Base-by-base conservation (phyloP, 768 basidiomycete genomes). In the Phylloporus sp. region DNA sequence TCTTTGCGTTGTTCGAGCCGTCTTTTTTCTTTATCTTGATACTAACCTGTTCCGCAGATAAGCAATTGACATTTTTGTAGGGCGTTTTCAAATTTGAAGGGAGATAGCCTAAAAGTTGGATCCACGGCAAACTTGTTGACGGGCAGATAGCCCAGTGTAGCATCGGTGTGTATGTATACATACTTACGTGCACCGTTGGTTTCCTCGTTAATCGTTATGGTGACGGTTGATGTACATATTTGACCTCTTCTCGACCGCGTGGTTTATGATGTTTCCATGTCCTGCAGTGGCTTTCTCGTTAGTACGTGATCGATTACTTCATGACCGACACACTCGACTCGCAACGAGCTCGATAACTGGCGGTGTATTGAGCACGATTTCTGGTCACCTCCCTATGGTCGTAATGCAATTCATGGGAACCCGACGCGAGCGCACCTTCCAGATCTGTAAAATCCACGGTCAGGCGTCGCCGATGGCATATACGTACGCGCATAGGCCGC, bases 91-190 rank as follows among this genome's bases (percentile, higher is more conserved):
- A 26, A 21, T 26, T 42, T 52, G 45, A 48, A 24, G 17, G 27
- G 11, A 15, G n/a, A 39, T 45, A 78, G 84, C 84, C 8, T 88
- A 72, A 62, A 66, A 67, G n/a, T 82, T 84, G 4, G 86, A n/a
- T n/a, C 85, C 1, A 73, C 74, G 1, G 86, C 88, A 8, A 89
- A 90, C 62, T 70, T 90, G 33, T 64, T 90, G 44, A 86, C 84
- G 4, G n/a, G n/a, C n/a, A n/a, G n/a, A n/a, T n/a, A n/a, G 85
- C 5, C 88, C 87, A 0, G 84, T 88, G 29, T 90, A 89, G n/a
- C n/a, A n/a, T n/a, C n/a, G n/a, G n/a, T 56, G 73, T 72, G 8
- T 72, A 79, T 35, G 88, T 87, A 10, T 82, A 84, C 53, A 67
- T 81, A 20, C 62, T 80, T 31, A 89, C 87, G 5, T 84, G 80